A percentile compares a stretch with the other conserved stretches of the same genome.
phyloP scores from a whole-genome alignment of 169 alveolate species.

The Plasmodium cynomolgi region DNA sequence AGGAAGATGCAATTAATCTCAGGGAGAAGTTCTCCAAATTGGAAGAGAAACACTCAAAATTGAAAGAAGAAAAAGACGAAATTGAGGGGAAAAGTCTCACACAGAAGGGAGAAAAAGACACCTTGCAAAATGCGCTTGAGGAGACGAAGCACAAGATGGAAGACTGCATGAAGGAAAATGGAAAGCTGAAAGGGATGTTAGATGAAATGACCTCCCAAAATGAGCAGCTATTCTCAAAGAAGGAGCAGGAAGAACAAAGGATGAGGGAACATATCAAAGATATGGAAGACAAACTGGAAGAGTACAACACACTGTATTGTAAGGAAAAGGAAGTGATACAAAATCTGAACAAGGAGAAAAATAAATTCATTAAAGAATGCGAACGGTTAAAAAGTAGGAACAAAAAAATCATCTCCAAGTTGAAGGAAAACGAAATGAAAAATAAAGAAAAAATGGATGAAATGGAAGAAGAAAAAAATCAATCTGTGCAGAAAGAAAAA shows the following conservation, averaged over 20 bases:
- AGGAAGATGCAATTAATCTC: not conserved
- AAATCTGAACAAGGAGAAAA: conserved; percentile 34
- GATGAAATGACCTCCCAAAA: conserved; percentile 3
- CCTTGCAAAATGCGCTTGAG: conserved; percentile 5
- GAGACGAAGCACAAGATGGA: conserved; percentile 4
- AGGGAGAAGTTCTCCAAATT: not conserved
- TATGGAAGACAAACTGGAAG: conserved; percentile 24
- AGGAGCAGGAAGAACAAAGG: conserved; percentile 5
- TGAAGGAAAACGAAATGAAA: conserved; percentile 35
- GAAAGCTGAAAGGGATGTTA: not conserved
- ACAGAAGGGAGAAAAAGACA: conserved; percentile 14
- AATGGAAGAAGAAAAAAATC: conserved; percentile 29
- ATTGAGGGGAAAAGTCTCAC: not conserved
- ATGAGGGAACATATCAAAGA: conserved; percentile 1
- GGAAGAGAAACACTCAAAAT: conserved; percentile 4
- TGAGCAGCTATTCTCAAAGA: not conserved
- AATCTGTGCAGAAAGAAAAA: conserved; percentile 35
- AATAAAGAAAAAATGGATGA: conserved; percentile 4
- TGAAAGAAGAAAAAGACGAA: conserved; percentile 23
- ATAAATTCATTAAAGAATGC: conserved; percentile 55
- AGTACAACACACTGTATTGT: not conserved
- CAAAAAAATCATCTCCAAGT: conserved; percentile 44
- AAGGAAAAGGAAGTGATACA: conserved; percentile 67
- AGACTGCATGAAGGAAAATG: not conserved
- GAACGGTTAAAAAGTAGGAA: conserved; percentile 44